These are phyloP conservation scores for Vitis labrusca DNA, from an alignment of 164 flowering plant genomes.

Conservation along the genomic window DNA sequence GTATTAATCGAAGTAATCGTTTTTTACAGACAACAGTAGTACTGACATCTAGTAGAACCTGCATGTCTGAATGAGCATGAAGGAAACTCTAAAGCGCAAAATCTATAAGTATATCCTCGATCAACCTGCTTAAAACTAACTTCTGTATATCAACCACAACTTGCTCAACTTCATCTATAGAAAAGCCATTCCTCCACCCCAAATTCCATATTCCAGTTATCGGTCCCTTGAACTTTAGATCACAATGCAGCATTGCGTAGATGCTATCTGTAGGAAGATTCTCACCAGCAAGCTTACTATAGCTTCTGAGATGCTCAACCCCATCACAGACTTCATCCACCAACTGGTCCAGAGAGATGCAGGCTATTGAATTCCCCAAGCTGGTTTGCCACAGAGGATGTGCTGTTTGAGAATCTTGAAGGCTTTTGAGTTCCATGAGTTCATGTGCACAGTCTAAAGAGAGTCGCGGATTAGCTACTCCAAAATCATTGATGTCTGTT, in stretches of 20 bases:
- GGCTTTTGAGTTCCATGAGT: constrained; percentile 41
- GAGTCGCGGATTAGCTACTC: constrained; percentile 20
- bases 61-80: neutral
- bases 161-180: constrained; percentile 42
- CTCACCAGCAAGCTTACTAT: constrained; percentile 23
- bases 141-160: constrained; percentile 50
- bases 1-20: neutral
- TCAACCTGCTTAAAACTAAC: constrained; percentile 41
- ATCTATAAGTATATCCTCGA: constrained; percentile 50
- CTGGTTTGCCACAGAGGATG: constrained; percentile 10
- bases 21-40: neutral
- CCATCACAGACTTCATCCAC: constrained; percentile 53
- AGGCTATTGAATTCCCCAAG: constrained; percentile 1
- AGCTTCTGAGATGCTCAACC: constrained; percentile 45
- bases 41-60: neutral
- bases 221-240: constrained; percentile 41
- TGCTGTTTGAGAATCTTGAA: constrained; percentile 11
- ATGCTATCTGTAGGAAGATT: constrained; percentile 28
- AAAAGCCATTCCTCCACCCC: constrained; percentile 58
- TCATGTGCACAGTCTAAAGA: constrained; percentile 64
- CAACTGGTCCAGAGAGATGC: constrained; percentile 42
- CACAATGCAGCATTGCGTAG: constrained; percentile 43
- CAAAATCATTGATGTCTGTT: constrained; percentile 11
- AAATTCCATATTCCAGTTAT: constrained; percentile 53
- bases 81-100: constrained; percentile 9